A percentile compares a stretch with the other conserved stretches of the same genome.
Evolutionary conservation across 1,284 basidiomycete species (phyloP).

Genomic region (Schizopora paradoxa): DNA sequence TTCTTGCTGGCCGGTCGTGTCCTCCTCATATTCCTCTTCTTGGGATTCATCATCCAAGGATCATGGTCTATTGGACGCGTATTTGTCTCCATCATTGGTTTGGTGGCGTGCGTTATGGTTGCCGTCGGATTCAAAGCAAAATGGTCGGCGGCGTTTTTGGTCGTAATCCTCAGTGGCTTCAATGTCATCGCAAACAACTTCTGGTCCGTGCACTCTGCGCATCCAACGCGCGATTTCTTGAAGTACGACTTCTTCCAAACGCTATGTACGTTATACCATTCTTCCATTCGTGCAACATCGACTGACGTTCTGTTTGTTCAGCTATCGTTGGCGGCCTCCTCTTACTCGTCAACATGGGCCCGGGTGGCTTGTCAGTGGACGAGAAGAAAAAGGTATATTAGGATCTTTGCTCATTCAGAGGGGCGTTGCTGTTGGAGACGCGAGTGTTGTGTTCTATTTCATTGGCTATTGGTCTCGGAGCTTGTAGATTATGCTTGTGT

Average conservation of each 20-base stretch:
- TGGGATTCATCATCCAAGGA: constrained; percentile 96
- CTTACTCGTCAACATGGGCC: constrained; percentile 97
- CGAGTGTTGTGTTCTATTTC: no score
- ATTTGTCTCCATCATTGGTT: constrained; percentile 81
- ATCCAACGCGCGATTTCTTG: constrained; percentile 97
- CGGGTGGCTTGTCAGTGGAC: constrained; percentile 95
- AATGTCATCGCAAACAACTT: constrained; percentile 99
- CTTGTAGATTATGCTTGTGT: no score
- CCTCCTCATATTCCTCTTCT: constrained; percentile 97
- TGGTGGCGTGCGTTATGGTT: constrained; percentile 95
- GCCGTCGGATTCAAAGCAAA: constrained; percentile 99
- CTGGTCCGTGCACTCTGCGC: constrained; percentile 91
- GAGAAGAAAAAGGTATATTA: constrained; percentile 97
- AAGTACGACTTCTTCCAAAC: constrained; percentile 98
- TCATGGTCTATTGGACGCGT: constrained; percentile 84
- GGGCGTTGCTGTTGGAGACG: no score
- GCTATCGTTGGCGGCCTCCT: constrained; percentile 97
- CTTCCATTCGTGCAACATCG: constrained; percentile 4
- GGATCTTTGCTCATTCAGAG: no score
- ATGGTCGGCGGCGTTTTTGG: constrained; percentile 97
- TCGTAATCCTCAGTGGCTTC: constrained; percentile 87
- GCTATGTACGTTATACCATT: constrained; percentile 53
- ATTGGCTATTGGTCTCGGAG: no score
- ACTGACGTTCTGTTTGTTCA: constrained; percentile 33
- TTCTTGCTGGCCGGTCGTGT: constrained; percentile 97